These are phyloP conservation scores for Trypethelium eluteriae DNA, from an alignment of 495 filamentous ascomycete species.

Conservation along the genomic window DNA sequence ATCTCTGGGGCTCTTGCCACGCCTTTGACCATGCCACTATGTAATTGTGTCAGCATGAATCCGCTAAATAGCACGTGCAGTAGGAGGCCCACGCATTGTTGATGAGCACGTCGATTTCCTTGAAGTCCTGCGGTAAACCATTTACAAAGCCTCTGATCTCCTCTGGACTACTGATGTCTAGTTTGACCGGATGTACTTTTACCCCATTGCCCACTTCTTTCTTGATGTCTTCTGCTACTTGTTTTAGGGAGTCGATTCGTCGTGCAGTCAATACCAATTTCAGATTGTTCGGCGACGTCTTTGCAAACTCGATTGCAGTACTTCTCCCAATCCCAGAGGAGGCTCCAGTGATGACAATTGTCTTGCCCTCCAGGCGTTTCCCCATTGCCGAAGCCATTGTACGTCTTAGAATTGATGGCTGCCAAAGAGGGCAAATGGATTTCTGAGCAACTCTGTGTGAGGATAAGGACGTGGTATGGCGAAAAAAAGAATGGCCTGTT, in stretches of 20 bases:
- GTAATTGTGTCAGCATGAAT: constrained; percentile 1
- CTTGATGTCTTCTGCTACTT: constrained; percentile 69
- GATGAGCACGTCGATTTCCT: constrained; percentile 80
- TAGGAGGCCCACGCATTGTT: constrained; percentile 80
- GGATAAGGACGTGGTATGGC: neutral
- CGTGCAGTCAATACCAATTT: constrained; percentile 83
- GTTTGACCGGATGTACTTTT: constrained; percentile 67
- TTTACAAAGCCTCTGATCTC: constrained; percentile 69
- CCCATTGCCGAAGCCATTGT: constrained; percentile 66
- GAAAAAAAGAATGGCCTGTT: neutral
- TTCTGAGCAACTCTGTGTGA: neutral
- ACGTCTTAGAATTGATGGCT: constrained; percentile 11
- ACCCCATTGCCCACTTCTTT: constrained; percentile 75
- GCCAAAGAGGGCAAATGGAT: neutral
- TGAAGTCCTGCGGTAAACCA: constrained; percentile 70
- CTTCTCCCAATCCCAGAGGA: constrained; percentile 86
- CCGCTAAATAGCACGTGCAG: neutral
- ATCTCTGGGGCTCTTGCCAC: constrained; percentile 83
- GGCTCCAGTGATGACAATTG: constrained; percentile 84
- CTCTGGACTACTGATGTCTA: constrained; percentile 78
- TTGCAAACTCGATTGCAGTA: constrained; percentile 85
- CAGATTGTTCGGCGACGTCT: constrained; percentile 70
- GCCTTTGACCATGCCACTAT: constrained; percentile 76
- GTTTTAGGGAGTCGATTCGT: constrained; percentile 65
- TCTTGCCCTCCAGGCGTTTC: constrained; percentile 89